Conservation (phyloP, 1,284 basidiomycete genomes). For the Papiliotrema nemorosa region DNA sequence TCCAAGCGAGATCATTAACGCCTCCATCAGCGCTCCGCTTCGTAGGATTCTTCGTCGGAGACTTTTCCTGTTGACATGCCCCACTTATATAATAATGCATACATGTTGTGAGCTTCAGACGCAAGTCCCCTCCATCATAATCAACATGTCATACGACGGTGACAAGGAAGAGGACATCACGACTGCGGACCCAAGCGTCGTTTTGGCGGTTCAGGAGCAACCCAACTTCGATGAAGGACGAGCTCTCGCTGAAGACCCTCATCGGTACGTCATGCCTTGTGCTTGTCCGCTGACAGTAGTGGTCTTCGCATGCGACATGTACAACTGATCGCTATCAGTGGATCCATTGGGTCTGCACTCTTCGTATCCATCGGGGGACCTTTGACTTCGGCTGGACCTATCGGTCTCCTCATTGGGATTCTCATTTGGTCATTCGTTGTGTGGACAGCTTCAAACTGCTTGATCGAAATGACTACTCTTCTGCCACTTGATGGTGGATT, state of each 20-base stretch:
- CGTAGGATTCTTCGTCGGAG: too few species aligned
- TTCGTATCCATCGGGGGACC: slow-evolving; percentile 21
- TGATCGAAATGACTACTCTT: slow-evolving; percentile 26
- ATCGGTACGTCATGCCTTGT: neutral
- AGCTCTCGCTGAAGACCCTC: neutral
- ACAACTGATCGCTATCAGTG: neutral
- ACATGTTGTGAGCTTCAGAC: too few species aligned
- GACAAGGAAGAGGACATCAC: too few species aligned
- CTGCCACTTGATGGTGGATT: slow-evolving; percentile 23
- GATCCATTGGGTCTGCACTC: neutral
- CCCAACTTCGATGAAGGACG: too few species aligned
- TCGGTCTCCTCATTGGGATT: slow-evolving; percentile 25
- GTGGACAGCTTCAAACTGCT: slow-evolving; percentile 18
- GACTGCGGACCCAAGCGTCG: too few species aligned
- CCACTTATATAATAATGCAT: too few species aligned
- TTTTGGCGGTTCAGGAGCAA: too few species aligned
- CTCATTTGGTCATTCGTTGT: slow-evolving; percentile 17
- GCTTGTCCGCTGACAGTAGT: neutral
- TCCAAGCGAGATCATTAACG: too few species aligned
- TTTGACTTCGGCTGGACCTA: slow-evolving; percentile 22
- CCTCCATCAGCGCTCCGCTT: too few species aligned
- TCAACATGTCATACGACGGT: too few species aligned
- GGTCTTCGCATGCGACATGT: neutral
- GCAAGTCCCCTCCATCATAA: too few species aligned
- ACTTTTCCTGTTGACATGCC: too few species aligned